A percentile compares a stretch with the other conserved stretches of the same genome.
These are phyloP conservation scores for Coniferiporia sulphurascens DNA, from an alignment of 1,284 basidiomycete genomes.

Conservation along the genomic window DNA sequence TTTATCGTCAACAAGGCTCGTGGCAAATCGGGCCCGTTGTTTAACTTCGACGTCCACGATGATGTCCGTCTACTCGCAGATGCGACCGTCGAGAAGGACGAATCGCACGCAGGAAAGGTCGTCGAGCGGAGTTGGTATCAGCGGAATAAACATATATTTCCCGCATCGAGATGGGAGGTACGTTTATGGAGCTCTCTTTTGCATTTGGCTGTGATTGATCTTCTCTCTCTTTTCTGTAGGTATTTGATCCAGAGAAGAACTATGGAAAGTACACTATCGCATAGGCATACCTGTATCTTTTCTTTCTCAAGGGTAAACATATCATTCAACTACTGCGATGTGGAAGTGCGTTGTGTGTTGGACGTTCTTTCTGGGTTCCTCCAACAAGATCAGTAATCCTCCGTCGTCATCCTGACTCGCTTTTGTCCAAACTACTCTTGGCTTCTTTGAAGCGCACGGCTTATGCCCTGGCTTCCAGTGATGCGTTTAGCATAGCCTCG, in stretches of 20 bases:
- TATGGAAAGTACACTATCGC: constrained; percentile 87
- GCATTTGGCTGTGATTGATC: not conserved
- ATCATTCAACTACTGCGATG: not conserved
- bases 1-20: constrained; percentile 98
- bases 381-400: too few relatives aligned
- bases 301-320: not conserved
- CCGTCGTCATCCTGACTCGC: too few relatives aligned
- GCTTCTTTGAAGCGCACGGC: too few relatives aligned
- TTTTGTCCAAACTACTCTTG: too few relatives aligned
- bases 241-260: constrained; percentile 88
- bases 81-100: constrained; percentile 95
- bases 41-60: constrained; percentile 99
- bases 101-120: constrained; percentile 98
- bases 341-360: not conserved
- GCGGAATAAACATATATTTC: constrained; percentile 96
- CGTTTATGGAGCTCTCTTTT: constrained; percentile 25
- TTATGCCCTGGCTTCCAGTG: too few relatives aligned
- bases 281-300: not conserved
- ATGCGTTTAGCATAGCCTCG: too few relatives aligned
- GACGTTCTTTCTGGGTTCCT: not conserved
- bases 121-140: constrained; percentile 96
- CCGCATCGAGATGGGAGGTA: constrained; percentile 91
- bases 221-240: constrained; percentile 35
- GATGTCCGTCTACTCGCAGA: constrained; percentile 95
- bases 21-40: constrained; percentile 95